phyloP scores from a whole-genome alignment of 345 rosid species.

The Sisymbrium irio region DNA sequence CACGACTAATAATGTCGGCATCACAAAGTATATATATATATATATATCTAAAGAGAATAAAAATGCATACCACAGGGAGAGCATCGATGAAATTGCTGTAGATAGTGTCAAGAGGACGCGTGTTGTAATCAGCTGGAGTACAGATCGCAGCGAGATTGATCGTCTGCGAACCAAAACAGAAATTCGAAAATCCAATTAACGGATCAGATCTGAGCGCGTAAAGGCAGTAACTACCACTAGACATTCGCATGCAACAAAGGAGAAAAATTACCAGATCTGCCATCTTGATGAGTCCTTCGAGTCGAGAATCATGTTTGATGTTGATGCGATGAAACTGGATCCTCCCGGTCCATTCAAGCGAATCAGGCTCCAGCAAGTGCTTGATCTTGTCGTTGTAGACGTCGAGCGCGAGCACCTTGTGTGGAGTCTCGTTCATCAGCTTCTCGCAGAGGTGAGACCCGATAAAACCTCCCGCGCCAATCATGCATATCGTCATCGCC shows the following conservation, averaged over 20 bases:
- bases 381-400: slow-evolving; percentile 96
- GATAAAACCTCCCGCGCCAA: slow-evolving; percentile 98
- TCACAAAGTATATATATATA: neutral
- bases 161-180: slow-evolving; percentile 44
- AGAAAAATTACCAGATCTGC: slow-evolving; percentile 72
- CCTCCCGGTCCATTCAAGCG: slow-evolving; percentile 56
- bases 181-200: no score
- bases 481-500: slow-evolving; percentile 90
- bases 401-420: slow-evolving; percentile 84
- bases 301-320: slow-evolving; percentile 93
- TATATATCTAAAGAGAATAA: neutral
- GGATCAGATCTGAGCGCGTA: slow-evolving; percentile 31
- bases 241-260: no score
- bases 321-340: slow-evolving; percentile 98
- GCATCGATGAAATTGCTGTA: slow-evolving; percentile 99
- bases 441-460: slow-evolving; percentile 98
- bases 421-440: slow-evolving; percentile 73
- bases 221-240: neutral
- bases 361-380: slow-evolving; percentile 80
- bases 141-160: slow-evolving; percentile 99
- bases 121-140: slow-evolving; percentile 99
- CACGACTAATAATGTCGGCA: neutral
- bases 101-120: slow-evolving; percentile 97
- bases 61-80: slow-evolving; percentile 84
- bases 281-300: slow-evolving; percentile 94